Evolutionary conservation across 257 asterid genomes (phyloP).

Genomic region (Solanum gandarillasii): DNA sequence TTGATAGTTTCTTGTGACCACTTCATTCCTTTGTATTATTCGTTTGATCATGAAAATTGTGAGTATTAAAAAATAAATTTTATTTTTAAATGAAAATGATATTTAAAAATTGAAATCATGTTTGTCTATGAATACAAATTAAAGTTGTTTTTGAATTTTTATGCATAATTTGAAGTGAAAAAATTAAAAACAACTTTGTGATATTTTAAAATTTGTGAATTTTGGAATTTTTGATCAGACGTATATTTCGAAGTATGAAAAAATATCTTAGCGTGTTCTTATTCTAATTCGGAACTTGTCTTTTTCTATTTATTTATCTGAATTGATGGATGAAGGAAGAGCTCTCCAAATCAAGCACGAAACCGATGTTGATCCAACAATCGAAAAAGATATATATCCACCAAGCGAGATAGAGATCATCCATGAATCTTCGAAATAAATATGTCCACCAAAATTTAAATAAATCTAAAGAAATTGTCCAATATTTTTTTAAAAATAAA

Average conservation of each 20-base stretch:
- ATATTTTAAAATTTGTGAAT: too few species aligned
- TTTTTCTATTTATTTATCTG: neutral
- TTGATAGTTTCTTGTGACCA: neutral
- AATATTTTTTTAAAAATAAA: neutral
- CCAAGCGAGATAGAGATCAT: neutral
- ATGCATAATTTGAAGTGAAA: too few species aligned
- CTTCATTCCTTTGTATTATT: neutral
- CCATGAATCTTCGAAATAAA: neutral
- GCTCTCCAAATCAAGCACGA: neutral
- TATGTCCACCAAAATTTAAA: neutral
- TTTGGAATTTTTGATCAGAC: too few species aligned
- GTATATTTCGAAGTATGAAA: neutral
- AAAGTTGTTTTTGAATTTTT: too few species aligned
- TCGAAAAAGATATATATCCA: neutral
- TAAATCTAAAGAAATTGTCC: neutral
- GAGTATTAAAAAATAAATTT: too few species aligned
- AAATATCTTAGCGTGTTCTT: neutral
- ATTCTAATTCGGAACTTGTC: neutral
- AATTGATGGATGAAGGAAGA: neutral
- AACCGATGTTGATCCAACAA: neutral
- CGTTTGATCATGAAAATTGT: neutral
- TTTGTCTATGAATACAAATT: too few species aligned
- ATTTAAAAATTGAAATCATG: too few species aligned
- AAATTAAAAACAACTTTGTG: too few species aligned
- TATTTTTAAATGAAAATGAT: too few species aligned